Evolutionary conservation across 202 grass and related monocot species (phyloP), one percentile per base, ranked within the genome.

Genomic region (Setaria viridis): DNA sequence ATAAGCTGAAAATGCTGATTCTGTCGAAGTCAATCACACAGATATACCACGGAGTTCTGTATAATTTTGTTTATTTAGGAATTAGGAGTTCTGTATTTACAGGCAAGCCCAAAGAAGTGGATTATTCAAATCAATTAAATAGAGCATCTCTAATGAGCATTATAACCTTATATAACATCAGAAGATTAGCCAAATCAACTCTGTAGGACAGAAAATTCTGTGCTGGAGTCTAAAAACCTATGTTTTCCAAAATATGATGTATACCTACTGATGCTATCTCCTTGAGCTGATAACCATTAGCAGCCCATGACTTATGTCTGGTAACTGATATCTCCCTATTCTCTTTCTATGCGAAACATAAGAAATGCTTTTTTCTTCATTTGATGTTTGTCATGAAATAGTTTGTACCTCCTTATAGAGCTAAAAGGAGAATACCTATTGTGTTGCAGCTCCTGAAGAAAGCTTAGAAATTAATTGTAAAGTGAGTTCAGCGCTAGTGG

Each of bases 391-490:
- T 79, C 15, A 46, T 80, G 39, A 25, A 25, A 25, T 68, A 62
- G 48, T 80, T 65, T 76, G 49, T 66, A 35, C 62, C 88, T 41
- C 15, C 25, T 25, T 25, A 82, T 78, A 82, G 49, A 86, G 53
- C 53, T 88, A 78, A 85, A 41, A 86, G 74, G 43, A 62, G 51
- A 78, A 5, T 33, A 55, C 45, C 35, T 72, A 0, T 30, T 53
- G 9, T 80, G 17, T 71, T 83, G 69, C 91, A 99, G 93, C 91
- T 88, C 85, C 93, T 78, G 93, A 99, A 91, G 91, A 99, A 95
- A 99, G 96, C 84, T 84, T 99, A 78, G 86, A 95, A 71, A 99
- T 99, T 84, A 99, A 99, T 84, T 94, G 82, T 67, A 95, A 99
- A 94, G 96, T 95, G 49, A 99, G 93, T 77, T 99, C 93, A 43